Base-by-base conservation (phyloP, 768 basidiomycete species). In the Boletus vermiculosoides region DNA sequence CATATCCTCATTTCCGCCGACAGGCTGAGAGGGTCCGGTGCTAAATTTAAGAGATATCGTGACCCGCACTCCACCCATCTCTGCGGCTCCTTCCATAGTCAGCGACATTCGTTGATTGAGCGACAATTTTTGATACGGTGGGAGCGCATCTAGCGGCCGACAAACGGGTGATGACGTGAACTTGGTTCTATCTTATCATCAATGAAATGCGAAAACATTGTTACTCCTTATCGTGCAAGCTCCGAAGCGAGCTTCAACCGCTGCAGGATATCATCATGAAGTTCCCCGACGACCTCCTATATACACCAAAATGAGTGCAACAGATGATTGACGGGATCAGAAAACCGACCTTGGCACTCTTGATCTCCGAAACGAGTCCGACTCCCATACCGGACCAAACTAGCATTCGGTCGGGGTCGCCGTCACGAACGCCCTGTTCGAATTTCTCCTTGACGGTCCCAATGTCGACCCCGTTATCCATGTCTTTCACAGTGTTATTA, bases 361-460 rank as follows among this genome's bases (percentile, higher is more conserved):
- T 73, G 60, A 79, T 74, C 47, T 75, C 71, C 22, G 76, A 74
- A 72, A 88, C 80, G 48, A 83, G 73, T 13, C 80, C 84, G 28
- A 88, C 80, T 16, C 86, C 83, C 40, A 81, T 77, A 42, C 88
- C 89, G 15, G 86, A 82, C 89, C 89, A 91, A 13, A 84, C 78
- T 3, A 87, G 70, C 56, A 83, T 77, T 42, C 83, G 75, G 54
- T 77, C 74, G 11, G 74, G 66, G 60, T 90, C 82, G 41, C 72
- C 74, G 23, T 70, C 70, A 59, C 71, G 73, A 9, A 72, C 67
- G 6, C 77, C 85, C 52, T 79, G 76, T n/a, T 64, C 65, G 58
- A 79, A 83, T 59, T 75, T 80, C 36, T 66, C 66, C 60, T 74
- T 74, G 33, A 85, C 67, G 30, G 67, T 70, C 22, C 75, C 70